These are phyloP conservation scores for Podospora didyma DNA, from an alignment of 495 filamentous ascomycete genomes.

Conservation along the genomic window DNA sequence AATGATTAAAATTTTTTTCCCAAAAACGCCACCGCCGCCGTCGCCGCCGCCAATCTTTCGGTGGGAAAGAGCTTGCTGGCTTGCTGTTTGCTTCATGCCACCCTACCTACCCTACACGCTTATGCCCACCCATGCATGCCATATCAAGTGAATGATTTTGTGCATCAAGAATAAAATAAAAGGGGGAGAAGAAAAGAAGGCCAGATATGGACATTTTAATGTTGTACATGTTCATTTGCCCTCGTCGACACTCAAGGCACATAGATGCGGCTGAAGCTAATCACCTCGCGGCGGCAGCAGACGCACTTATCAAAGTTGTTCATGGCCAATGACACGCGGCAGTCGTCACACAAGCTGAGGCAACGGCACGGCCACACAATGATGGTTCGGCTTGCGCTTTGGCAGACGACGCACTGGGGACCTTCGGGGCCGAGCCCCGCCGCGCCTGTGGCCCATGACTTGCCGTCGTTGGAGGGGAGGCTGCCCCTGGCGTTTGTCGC, in stretches of 20 bases:
- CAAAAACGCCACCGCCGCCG: too few species aligned
- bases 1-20: too few species aligned
- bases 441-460: constrained; percentile 62
- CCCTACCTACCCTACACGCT: too few species aligned
- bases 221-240: too few species aligned
- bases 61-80: too few species aligned
- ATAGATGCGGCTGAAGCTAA: constrained; percentile 84
- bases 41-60: too few species aligned
- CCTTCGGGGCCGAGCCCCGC: constrained; percentile 69
- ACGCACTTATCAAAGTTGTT: constrained; percentile 96
- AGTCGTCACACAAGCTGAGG: constrained; percentile 91
- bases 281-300: constrained; percentile 82
- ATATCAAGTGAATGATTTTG: too few species aligned
- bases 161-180: too few species aligned
- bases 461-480: constrained; percentile 11
- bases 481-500: constrained; percentile 10
- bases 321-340: constrained; percentile 86
- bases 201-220: too few species aligned
- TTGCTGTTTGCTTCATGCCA: too few species aligned
- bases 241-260: constrained; percentile 62
- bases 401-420: constrained; percentile 91
- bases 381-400: constrained; percentile 78
- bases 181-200: too few species aligned
- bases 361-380: constrained; percentile 97
- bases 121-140: too few species aligned